Percentiles rank a stretch among this genome's conserved stretches.
These are phyloP conservation scores for Rhizophagus clarus DNA, from an alignment of 192 early-diverging fungal genomes.

Conservation along the genomic window DNA sequence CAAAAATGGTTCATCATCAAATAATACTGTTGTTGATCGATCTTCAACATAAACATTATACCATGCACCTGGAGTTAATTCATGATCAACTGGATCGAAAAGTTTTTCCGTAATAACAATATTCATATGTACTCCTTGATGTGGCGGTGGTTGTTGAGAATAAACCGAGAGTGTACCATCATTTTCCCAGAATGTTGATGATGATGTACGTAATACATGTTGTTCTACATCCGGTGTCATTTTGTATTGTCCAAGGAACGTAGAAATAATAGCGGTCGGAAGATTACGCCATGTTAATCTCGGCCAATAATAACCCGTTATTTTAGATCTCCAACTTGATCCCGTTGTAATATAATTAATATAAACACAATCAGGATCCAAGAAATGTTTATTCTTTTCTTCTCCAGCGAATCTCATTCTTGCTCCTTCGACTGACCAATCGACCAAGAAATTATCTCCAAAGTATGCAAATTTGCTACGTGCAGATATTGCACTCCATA, in stretches of 20 bases:
- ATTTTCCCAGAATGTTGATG: constrained; percentile 30
- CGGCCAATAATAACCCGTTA: constrained; percentile 25
- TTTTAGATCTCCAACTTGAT: constrained; percentile 21
- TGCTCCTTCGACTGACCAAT: constrained; percentile 31
- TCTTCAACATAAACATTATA: constrained; percentile 31
- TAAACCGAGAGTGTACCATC: constrained; percentile 11
- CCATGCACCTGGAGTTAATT: constrained; percentile 25
- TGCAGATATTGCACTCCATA: constrained; percentile 24
- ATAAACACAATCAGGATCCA: constrained; percentile 23
- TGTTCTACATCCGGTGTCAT: constrained; percentile 19
- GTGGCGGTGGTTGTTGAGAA: constrained; percentile 22
- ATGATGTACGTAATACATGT: constrained; percentile 28
- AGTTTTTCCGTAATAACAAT: constrained; percentile 26
- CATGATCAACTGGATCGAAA: constrained; percentile 26
- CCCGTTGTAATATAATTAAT: constrained; percentile 27
- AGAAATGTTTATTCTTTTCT: constrained; percentile 12
- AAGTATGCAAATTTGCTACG: constrained; percentile 15
- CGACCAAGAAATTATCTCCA: constrained; percentile 31
- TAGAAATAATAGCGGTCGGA: neutral
- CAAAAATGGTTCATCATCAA: constrained; percentile 7
- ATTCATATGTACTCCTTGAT: constrained; percentile 26
- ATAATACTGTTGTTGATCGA: constrained; percentile 22
- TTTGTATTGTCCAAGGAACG: constrained; percentile 23
- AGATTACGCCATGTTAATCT: constrained; percentile 15
- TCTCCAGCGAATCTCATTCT: constrained; percentile 20